Evolutionary conservation across 768 basidiomycete genomes (phyloP).

Genomic region (Mrakia hoshinonis): DNA sequence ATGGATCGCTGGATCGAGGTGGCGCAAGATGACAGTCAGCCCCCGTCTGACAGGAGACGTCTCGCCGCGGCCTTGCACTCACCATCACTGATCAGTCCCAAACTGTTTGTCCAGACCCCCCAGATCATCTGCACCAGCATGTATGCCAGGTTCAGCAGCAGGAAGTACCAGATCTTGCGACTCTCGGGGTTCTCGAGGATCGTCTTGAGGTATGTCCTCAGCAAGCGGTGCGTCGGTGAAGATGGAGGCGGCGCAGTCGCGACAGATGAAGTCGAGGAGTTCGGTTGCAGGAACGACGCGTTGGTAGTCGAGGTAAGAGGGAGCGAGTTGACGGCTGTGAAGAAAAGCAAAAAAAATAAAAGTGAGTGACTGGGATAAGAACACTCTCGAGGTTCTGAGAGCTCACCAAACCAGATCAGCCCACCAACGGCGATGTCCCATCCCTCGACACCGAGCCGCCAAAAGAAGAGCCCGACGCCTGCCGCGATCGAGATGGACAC

Average conservation of each 20-base stretch:
- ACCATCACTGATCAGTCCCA: conserved; percentile 97
- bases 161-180: conserved; percentile 91
- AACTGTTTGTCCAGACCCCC: conserved; percentile 93
- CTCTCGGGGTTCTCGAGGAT: conserved; percentile 87
- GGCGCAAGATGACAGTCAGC: neutral
- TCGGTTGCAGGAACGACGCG: neutral
- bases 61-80: conserved; percentile 33
- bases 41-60: neutral
- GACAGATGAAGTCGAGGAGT: neutral
- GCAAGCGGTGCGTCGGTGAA: conserved; percentile 13
- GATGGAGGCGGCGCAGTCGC: neutral
- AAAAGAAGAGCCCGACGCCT: neutral
- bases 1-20: conserved; percentile 65
- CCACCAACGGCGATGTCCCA: neutral
- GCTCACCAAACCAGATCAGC: conserved; percentile 14
- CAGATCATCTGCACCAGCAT: conserved; percentile 78
- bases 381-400: no score
- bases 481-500: neutral
- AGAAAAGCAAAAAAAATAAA: neutral
- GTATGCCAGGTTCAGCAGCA: conserved; percentile 85
- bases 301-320: neutral
- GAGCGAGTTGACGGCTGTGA: conserved; percentile 3
- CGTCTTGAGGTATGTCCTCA: conserved; percentile 63
- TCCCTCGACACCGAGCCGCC: neutral
- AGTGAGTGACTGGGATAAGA: neutral